Evolutionary conservation across 345 rosid species (phyloP).

Genomic region (Eucalyptus pauciflora): DNA sequence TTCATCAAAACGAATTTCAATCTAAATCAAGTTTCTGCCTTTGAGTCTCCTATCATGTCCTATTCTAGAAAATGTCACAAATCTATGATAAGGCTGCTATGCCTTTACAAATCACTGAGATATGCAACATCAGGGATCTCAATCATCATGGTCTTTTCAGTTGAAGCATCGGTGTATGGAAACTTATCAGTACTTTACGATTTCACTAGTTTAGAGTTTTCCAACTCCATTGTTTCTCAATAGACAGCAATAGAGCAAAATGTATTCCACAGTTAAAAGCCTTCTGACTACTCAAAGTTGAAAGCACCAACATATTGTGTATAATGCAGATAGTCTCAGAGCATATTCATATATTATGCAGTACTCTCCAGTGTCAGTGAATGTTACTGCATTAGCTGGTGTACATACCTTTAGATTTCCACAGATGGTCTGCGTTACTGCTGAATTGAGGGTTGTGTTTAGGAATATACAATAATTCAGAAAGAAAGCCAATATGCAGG

Average conservation of each 20-base stretch:
- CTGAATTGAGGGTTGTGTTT: slow-evolving; percentile 96
- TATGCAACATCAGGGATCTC: not conserved
- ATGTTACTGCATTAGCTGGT: not conserved
- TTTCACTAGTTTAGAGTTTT: not conserved
- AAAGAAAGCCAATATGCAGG: slow-evolving; percentile 89
- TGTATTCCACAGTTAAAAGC: not conserved
- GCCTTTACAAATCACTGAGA: not conserved
- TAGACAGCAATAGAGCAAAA: not conserved
- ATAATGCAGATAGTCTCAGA: not conserved
- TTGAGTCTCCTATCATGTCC: not conserved
- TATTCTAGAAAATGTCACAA: not conserved
- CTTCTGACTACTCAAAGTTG: not conserved
- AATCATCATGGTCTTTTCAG: not conserved
- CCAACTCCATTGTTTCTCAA: not conserved
- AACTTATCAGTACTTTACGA: not conserved
- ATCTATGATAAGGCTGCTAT: not conserved
- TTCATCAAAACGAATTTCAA: not conserved
- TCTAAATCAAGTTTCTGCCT: not conserved
- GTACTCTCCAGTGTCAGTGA: not conserved
- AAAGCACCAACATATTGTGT: not conserved
- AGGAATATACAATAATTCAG: slow-evolving; percentile 90
- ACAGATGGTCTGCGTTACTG: slow-evolving; percentile 89
- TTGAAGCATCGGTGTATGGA: not conserved
- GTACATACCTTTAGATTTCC: slow-evolving; percentile 86
- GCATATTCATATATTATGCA: not conserved